A percentile compares a stretch with the other conserved stretches of the same genome.
Conservation (phyloP, 441 rosid species). For the Erysimum cheiri region DNA sequence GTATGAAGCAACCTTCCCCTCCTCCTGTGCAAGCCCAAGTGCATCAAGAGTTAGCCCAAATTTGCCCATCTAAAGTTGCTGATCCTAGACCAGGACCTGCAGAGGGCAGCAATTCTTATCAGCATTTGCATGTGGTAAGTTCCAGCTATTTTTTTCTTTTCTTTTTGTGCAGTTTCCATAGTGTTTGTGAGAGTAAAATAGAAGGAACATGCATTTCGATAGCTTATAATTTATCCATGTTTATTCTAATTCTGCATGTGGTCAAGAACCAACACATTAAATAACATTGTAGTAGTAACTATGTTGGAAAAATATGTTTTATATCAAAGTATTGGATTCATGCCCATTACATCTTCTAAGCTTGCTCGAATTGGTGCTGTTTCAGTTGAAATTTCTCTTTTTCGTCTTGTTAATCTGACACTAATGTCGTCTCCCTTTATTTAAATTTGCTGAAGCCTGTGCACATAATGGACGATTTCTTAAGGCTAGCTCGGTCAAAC, state of each 20-base stretch:
- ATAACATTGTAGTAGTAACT: conserved; percentile 10
- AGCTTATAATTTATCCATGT: not conserved
- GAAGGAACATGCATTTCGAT: conserved; percentile 17
- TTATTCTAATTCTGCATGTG: not conserved
- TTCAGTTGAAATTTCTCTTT: not conserved
- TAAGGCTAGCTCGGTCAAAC: conserved; percentile 79
- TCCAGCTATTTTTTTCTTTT: not conserved
- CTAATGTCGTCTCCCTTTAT: conserved; percentile 24
- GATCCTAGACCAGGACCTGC: conserved; percentile 99
- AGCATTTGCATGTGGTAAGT: conserved; percentile 89
- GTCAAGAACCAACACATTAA: conserved; percentile 4
- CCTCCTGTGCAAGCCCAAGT: conserved; percentile 95
- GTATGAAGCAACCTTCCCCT: conserved; percentile 83
- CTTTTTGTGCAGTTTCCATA: conserved; percentile 3
- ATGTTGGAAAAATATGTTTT: not conserved
- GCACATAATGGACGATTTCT: conserved; percentile 85
- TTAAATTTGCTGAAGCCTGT: conserved; percentile 66
- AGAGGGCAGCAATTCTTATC: conserved; percentile 62
- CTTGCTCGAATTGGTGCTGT: not conserved
- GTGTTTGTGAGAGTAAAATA: conserved; percentile 1
- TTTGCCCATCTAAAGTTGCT: conserved; percentile 92
- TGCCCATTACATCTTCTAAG: not conserved
- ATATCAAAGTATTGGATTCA: not conserved
- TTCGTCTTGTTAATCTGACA: conserved; percentile 29
- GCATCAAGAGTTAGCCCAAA: conserved; percentile 62